Evolutionary conservation across 2,329 filamentous ascomycete species (phyloP), one percentile per base, ranked within the genome.

Genomic region (Pseudogymnoascus sp.): DNA sequence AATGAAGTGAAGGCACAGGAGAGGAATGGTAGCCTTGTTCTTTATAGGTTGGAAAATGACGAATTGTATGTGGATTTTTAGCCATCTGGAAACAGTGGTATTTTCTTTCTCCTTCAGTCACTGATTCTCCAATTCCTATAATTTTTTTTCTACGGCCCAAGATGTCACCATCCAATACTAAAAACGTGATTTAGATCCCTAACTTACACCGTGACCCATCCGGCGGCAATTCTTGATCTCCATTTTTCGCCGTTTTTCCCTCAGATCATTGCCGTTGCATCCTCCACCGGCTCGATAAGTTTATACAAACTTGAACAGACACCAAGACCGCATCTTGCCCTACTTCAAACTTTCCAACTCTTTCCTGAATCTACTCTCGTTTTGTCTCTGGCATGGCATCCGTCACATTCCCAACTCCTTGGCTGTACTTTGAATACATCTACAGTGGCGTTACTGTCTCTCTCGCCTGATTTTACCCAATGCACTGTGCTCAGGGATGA

Each of bases 191-290:
- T 68, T 65, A 88, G 86, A 68, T 74, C 74, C 1, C 77, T 82
- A 63, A 70, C 88, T 4, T 84, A 90, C 71, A 87, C 82, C 0
- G 67, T 87, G 4, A 70, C 78, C 4, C 85, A 89, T 21, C 82
- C 86, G 3, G 91, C 87, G 61, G 93, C 91, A 5, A 82, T 97
- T 29, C 82, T 97, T 62, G 93, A 97, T 72, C 78, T 97, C 31
- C 90, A 93, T 69, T 97, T 97, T 74, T 85, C 88, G 65, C 84
- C 83, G 1, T 71, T 76, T 61, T 67, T 70, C 1, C 76, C 75
- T 60, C 79, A 81, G 31, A 76, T 89, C 3, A 81, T 96, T 62
- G 91, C 86, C 9, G 85, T 88, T 2, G 90, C 91, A 7, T 90
- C 89, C 1, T 96, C 91, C 66, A 90, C 88, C 0, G 90, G 88